A percentile compares a stretch with the other conserved stretches of the same genome.
phyloP scores from a whole-genome alignment of 345 rosid genomes.

The Syzygium grande region DNA sequence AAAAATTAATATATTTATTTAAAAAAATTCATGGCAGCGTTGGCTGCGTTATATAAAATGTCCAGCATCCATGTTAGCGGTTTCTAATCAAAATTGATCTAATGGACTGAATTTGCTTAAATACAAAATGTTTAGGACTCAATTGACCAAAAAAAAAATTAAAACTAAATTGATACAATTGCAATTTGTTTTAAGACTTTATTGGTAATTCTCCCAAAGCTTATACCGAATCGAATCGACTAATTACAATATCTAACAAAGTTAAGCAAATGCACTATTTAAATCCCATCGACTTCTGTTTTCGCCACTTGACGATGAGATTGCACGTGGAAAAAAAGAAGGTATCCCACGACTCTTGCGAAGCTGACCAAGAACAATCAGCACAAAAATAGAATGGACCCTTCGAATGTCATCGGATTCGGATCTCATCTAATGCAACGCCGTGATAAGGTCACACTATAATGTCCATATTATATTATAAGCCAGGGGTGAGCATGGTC shows the following conservation, averaged over 20 bases:
- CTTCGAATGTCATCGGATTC: neutral
- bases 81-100: accelerated
- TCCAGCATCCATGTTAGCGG: too few species aligned
- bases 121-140: too few species aligned
- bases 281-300: neutral
- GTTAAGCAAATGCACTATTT: neutral
- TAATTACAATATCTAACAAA: neutral
- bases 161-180: too few species aligned
- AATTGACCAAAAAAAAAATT: too few species aligned
- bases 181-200: too few species aligned
- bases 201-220: too few species aligned
- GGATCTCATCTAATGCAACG: neutral
- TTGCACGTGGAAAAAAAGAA: neutral
- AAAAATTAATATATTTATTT: too few species aligned
- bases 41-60: too few species aligned
- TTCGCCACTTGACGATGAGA: neutral
- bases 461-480: neutral
- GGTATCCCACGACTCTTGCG: neutral
- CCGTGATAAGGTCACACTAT: neutral
- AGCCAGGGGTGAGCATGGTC: too few species aligned
- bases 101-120: too few species aligned
- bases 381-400: neutral
- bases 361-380: neutral
- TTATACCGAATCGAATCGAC: neutral
- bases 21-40: too few species aligned